These are phyloP conservation scores for Arabis alpina DNA, from an alignment of 345 rosid genomes.

Conservation along the genomic window DNA sequence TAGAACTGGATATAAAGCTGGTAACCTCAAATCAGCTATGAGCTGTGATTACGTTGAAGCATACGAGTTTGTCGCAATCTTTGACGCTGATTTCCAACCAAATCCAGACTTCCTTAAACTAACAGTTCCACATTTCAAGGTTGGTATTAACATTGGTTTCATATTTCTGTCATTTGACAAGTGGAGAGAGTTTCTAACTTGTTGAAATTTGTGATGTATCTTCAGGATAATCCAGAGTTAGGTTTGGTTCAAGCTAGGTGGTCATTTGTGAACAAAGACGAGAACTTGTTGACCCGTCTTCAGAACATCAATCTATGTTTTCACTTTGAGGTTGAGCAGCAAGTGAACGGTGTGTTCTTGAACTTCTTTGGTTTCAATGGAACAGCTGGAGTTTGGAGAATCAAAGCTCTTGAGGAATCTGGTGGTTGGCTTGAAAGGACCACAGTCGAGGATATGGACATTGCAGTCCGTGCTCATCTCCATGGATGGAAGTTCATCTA, in stretches of 20 bases:
- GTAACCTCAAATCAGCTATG: conserved; percentile 90
- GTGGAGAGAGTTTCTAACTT: neutral
- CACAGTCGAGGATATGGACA: conserved; percentile 90
- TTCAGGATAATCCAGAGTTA: conserved; percentile 67
- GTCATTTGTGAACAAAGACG: conserved; percentile 85
- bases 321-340: conserved; percentile 89
- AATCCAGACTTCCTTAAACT: conserved; percentile 69
- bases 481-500: conserved; percentile 87
- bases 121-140: conserved; percentile 87
- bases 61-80: conserved; percentile 83
- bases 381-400: conserved; percentile 92
- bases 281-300: conserved; percentile 83
- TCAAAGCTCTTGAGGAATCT: conserved; percentile 81
- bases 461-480: conserved; percentile 88
- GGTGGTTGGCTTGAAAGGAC: conserved; percentile 96
- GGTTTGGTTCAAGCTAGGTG: conserved; percentile 87
- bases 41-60: conserved; percentile 72
- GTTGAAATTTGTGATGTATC: neutral
- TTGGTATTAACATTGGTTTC: conserved; percentile 22
- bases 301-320: conserved; percentile 82
- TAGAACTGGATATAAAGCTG: conserved; percentile 90
- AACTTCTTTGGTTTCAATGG: conserved; percentile 92
- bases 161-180: neutral
- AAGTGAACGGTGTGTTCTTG: conserved; percentile 75
- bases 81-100: conserved; percentile 88